A percentile compares a stretch with the other conserved stretches of the same genome.
Conservation (phyloP, 1,284 basidiomycete genomes). For the Cerrena zonata region DNA sequence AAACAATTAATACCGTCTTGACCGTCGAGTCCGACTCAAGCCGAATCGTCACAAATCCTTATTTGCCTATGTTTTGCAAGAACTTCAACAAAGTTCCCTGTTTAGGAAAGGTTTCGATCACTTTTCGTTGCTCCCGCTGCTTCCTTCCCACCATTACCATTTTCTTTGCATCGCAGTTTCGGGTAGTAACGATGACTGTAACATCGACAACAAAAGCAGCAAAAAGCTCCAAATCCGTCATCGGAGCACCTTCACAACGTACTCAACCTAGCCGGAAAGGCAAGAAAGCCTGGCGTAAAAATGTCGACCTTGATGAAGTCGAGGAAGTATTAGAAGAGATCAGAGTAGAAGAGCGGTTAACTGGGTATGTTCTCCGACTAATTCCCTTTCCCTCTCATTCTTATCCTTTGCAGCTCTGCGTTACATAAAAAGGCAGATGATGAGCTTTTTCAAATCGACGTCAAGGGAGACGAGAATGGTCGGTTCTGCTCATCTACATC, state of each 20-base stretch:
- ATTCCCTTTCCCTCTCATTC: background rate
- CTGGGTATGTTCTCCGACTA: constrained; percentile 45
- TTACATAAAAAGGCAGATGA: constrained; percentile 62
- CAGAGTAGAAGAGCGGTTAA: constrained; percentile 71
- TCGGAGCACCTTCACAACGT: constrained; percentile 67
- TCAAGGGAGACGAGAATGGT: constrained; percentile 75
- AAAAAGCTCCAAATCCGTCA: constrained; percentile 7
- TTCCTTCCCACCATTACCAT: background rate
- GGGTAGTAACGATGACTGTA: background rate
- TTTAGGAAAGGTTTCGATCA: background rate
- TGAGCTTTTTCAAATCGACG: constrained; percentile 76
- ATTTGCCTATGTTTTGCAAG: background rate
- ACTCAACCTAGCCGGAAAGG: constrained; percentile 79
- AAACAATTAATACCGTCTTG: too few relatives aligned
- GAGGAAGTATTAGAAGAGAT: constrained; percentile 71
- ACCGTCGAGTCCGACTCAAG: background rate
- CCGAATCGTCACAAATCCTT: background rate
- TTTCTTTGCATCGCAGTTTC: background rate
- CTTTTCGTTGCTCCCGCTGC: background rate
- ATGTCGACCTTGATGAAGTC: constrained; percentile 75
- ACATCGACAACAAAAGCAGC: background rate
- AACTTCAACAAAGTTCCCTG: background rate
- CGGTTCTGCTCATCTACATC: constrained; percentile 19
- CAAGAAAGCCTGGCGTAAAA: constrained; percentile 90
- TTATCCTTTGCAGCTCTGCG: constrained; percentile 37